Percentiles rank a stretch among this genome's conserved stretches.
phyloP scores from a whole-genome alignment of 306 rosid species.

The Quercus ilex region DNA sequence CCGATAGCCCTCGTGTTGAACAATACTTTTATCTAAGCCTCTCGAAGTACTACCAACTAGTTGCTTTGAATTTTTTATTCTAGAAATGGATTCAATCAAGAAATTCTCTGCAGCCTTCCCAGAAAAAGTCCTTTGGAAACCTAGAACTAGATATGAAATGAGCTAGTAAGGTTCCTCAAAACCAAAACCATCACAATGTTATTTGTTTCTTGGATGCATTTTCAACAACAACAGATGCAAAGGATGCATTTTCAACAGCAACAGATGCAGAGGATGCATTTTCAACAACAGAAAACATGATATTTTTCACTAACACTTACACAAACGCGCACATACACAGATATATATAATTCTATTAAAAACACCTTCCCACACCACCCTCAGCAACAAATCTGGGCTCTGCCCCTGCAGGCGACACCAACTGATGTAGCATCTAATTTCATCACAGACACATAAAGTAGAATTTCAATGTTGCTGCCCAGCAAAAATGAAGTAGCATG shows the following conservation, averaged over 20 bases:
- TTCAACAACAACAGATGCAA: too few species aligned
- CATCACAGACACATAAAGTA: neutral
- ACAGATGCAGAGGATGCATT: too few species aligned
- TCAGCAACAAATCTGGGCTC: too few species aligned
- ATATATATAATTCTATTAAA: too few species aligned
- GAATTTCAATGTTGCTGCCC: neutral
- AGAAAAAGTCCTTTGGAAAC: too few species aligned
- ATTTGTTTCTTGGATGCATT: conserved; percentile 51
- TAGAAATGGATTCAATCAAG: conserved; percentile 49
- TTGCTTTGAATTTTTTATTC: conserved; percentile 42
- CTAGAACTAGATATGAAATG: conserved; percentile 38
- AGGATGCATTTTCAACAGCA: conserved; percentile 60
- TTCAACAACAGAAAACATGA: too few species aligned
- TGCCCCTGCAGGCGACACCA: neutral
- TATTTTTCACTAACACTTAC: too few species aligned
- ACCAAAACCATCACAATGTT: conserved; percentile 45
- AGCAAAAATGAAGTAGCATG: neutral
- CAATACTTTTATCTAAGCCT: conserved; percentile 33
- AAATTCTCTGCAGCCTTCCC: too few species aligned
- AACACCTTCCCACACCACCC: too few species aligned
- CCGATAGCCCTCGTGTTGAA: conserved; percentile 55
- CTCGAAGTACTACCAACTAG: conserved; percentile 40
- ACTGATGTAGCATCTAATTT: neutral
- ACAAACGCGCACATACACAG: too few species aligned
- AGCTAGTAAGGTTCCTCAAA: conserved; percentile 56